Conservation (phyloP, 192 early-diverging fungal genomes). For the Nowakowskiella sp. region DNA sequence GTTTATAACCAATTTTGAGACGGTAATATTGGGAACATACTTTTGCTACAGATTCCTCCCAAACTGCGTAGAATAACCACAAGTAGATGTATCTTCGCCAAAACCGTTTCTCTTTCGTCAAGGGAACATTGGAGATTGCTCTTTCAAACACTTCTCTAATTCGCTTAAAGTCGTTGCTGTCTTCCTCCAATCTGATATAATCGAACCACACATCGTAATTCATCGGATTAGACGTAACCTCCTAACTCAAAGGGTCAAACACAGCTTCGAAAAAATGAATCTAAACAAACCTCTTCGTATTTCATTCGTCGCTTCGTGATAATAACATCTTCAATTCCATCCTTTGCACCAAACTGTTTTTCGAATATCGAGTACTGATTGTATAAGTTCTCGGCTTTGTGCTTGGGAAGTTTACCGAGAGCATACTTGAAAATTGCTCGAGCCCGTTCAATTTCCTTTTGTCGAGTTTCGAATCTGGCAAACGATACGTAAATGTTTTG, state of each 20-base stretch:
- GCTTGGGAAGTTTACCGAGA: constrained; percentile 75
- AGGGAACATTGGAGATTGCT: constrained; percentile 82
- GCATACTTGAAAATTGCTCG: constrained; percentile 95
- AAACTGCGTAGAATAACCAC: constrained; percentile 98
- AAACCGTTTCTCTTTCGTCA: constrained; percentile 77
- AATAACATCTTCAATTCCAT: constrained; percentile 88
- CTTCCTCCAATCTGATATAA: constrained; percentile 84
- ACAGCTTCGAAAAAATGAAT: not conserved
- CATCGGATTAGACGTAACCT: constrained; percentile 54
- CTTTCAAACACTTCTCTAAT: constrained; percentile 94
- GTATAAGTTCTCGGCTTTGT: constrained; percentile 75
- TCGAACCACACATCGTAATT: constrained; percentile 99
- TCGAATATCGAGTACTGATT: constrained; percentile 95
- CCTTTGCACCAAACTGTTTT: constrained; percentile 84
- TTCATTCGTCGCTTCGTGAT: constrained; percentile 77
- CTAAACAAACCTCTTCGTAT: constrained; percentile 62
- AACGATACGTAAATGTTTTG: constrained; percentile 93
- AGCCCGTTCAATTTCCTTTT: constrained; percentile 88
- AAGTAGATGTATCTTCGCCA: constrained; percentile 98
- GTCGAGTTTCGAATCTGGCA: constrained; percentile 88
- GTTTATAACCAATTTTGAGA: not conserved
- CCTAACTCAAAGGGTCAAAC: constrained; percentile 24
- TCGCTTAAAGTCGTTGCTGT: constrained; percentile 55
- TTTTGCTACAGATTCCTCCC: constrained; percentile 80
- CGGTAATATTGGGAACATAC: constrained; percentile 20